phyloP scores from a whole-genome alignment of 371 early-diverging fungal species.

The Mortierella sp. region DNA sequence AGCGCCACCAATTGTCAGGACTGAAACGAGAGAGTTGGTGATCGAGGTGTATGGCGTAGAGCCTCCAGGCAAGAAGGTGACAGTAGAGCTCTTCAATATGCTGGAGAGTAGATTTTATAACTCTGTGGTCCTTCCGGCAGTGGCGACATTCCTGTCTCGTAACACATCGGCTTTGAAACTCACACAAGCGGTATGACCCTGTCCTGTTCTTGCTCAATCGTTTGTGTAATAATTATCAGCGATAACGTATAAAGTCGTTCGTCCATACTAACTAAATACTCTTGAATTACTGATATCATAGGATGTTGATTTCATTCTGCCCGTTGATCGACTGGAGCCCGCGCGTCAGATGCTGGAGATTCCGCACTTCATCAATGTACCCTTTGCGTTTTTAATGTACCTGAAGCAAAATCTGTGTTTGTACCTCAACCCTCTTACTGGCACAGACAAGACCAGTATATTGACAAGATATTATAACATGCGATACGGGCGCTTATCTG shows the following conservation, averaged over 20 bases:
- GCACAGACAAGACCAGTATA: conserved; percentile 68
- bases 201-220: conserved; percentile 1
- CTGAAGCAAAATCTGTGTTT: conserved; percentile 74
- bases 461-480: conserved; percentile 64
- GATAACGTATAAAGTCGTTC: not conserved
- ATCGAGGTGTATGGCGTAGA: conserved; percentile 85
- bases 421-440: conserved; percentile 63
- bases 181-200: conserved; percentile 67
- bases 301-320: conserved; percentile 79
- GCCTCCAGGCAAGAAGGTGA: conserved; percentile 70
- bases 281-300: conserved; percentile 24
- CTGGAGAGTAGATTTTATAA: conserved; percentile 74
- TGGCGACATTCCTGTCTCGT: conserved; percentile 78
- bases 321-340: conserved; percentile 61
- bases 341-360: conserved; percentile 60
- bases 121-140: conserved; percentile 72
- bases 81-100: conserved; percentile 74
- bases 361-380: conserved; percentile 67
- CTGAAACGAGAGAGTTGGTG: conserved; percentile 69
- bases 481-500: conserved; percentile 56
- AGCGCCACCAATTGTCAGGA: conserved; percentile 22
- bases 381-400: conserved; percentile 71
- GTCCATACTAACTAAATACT: not conserved
- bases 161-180: conserved; percentile 74
- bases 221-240: not conserved